These are phyloP conservation scores for Ilex aquifolium DNA, from an alignment of 257 asterid species.

Conservation along the genomic window DNA sequence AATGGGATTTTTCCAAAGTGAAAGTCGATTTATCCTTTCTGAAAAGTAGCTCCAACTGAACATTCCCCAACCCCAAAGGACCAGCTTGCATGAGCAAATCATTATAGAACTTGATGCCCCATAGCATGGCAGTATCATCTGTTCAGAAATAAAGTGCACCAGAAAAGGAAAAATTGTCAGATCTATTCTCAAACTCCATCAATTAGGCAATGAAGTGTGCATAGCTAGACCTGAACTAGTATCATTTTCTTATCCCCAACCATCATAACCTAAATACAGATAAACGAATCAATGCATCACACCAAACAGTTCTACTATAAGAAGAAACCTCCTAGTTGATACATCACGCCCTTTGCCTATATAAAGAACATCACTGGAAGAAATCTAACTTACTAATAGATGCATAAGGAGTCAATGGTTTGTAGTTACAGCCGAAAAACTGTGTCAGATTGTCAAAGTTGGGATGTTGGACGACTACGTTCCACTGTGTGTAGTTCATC, in stretches of 20 bases:
- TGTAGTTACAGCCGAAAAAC: conserved; percentile 18
- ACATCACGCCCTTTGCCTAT: no score
- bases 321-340: no score
- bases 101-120: conserved; percentile 25
- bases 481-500: conserved; percentile 24
- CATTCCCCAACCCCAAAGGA: conserved; percentile 15
- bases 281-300: no score
- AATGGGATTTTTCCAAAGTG: neutral
- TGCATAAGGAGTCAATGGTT: conserved; percentile 20
- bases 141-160: neutral
- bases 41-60: neutral
- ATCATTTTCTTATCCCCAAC: neutral
- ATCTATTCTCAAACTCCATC: neutral
- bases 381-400: conserved; percentile 12
- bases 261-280: no score
- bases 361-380: neutral
- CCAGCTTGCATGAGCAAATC: conserved; percentile 31
- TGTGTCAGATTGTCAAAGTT: conserved; percentile 17
- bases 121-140: conserved; percentile 33
- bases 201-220: no score
- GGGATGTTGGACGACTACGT: conserved; percentile 25
- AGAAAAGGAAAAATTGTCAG: neutral
- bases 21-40: neutral
- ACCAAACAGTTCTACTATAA: no score
- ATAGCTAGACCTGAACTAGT: neutral